Percentiles rank a stretch among this genome's conserved stretches.
These are phyloP conservation scores for Lepidium aucheri DNA, from an alignment of 345 rosid genomes.

Conservation along the genomic window DNA sequence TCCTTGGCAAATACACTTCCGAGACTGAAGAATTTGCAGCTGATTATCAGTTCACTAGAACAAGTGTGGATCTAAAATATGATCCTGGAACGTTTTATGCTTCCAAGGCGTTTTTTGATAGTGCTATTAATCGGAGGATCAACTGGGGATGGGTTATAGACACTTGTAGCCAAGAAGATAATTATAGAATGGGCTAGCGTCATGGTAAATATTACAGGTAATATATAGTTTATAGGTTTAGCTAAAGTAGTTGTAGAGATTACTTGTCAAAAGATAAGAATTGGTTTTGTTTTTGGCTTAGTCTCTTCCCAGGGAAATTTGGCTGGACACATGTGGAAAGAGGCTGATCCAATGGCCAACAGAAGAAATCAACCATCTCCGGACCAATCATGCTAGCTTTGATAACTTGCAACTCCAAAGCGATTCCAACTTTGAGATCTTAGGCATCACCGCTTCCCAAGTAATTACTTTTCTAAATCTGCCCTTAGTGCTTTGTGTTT, in stretches of 20 bases:
- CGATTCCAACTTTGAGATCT: conserved; percentile 36
- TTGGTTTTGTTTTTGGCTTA: conserved; percentile 2
- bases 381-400: conserved; percentile 26
- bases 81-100: conserved; percentile 64
- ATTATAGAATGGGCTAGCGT: conserved; percentile 50
- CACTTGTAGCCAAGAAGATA: conserved; percentile 44
- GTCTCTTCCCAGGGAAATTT: conserved; percentile 48
- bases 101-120: conserved; percentile 57
- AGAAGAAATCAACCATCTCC: conserved; percentile 41
- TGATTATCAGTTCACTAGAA: conserved; percentile 33
- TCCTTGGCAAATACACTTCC: conserved; percentile 41
- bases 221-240: not conserved
- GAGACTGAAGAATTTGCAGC: conserved; percentile 30
- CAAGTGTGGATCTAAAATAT: conserved; percentile 33
- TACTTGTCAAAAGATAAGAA: not conserved
- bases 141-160: conserved; percentile 53
- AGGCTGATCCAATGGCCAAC: conserved; percentile 60
- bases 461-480: no score
- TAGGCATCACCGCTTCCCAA: conserved; percentile 35
- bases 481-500: not conserved
- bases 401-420: conserved; percentile 16
- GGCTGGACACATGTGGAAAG: conserved; percentile 46
- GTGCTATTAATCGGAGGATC: conserved; percentile 44
- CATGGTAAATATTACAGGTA: conserved; percentile 33
- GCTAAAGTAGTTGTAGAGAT: not conserved